Evolutionary conservation across 148 eudicot species (phyloP).

Genomic region (Oxyria digyna): DNA sequence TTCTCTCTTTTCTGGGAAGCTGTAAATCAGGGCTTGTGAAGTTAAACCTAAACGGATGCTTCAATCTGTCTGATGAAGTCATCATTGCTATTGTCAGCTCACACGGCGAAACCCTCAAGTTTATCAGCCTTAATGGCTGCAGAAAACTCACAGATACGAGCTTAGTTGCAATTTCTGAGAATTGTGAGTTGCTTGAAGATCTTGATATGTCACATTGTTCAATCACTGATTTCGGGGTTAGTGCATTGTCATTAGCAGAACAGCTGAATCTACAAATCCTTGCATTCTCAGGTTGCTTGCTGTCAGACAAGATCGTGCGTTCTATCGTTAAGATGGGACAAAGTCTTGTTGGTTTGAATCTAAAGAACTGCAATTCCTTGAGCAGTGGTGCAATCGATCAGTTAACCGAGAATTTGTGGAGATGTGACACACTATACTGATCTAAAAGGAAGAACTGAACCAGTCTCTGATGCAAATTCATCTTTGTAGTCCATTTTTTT

Average conservation of each 20-base stretch:
- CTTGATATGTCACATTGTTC: constrained; percentile 65
- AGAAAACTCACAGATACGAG: constrained; percentile 46
- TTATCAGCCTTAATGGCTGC: constrained; percentile 65
- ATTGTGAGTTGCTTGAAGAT: constrained; percentile 44
- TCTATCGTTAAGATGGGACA: constrained; percentile 44
- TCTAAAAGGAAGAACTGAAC: neutral
- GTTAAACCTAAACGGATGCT: constrained; percentile 57
- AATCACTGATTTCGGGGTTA: constrained; percentile 57
- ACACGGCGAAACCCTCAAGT: constrained; percentile 61
- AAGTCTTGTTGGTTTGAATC: constrained; percentile 59
- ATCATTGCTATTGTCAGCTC: constrained; percentile 32
- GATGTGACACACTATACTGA: constrained; percentile 61
- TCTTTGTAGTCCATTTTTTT: constrained; percentile 14
- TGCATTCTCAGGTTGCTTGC: constrained; percentile 59
- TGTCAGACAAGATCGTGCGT: constrained; percentile 54
- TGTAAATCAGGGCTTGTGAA: constrained; percentile 46
- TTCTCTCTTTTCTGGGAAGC: constrained; percentile 42
- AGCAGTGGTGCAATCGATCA: constrained; percentile 35
- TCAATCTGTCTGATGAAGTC: constrained; percentile 47
- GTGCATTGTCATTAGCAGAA: constrained; percentile 32
- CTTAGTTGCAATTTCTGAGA: constrained; percentile 35
- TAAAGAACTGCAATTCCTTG: constrained; percentile 62
- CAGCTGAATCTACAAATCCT: constrained; percentile 51
- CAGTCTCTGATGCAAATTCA: neutral
- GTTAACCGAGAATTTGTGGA: constrained; percentile 55